Base-by-base conservation (phyloP, 495 filamentous ascomycete species). In the Aspergillus bridgeri region DNA sequence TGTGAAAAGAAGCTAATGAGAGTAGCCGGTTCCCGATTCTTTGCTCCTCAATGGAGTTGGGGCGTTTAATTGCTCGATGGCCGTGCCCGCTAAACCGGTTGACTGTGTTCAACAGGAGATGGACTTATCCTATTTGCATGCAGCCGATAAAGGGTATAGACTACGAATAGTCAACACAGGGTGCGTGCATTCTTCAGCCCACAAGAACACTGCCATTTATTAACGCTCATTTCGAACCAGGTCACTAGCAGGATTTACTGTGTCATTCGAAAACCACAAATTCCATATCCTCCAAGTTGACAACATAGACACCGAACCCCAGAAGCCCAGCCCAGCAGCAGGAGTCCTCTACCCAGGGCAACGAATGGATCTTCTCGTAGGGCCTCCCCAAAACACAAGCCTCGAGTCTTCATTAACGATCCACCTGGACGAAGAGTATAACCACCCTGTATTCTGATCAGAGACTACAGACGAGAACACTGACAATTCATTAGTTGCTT, bases 311-410 rank as follows among this genome's bases (percentile, higher is more conserved):
- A 68, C 78, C 1, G 62, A 64, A 6, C 44, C 53, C 5, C 27
- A 59, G n/a, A 21, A 62, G 42, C 33, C 33, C 2, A 57, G 64
- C 38, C 65, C 66, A 42, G 72, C 74, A 7, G 59, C 69, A 15
- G 79, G 79, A 2, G 68, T 77, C 17, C 63, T 83, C 5, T 75
- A 77, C 53, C 77, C 80, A 3, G 80, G 79, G 17, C 77, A 82
- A 57, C 69, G 80, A 27, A 72, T 83, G 60, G 79, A 82, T 54
- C 49, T 81, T 42, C 29, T 79, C 8, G 51, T 79, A 9, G 65
- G 60, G 20, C 56, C 60, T 24, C 19, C 59, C 33, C 33, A 38
- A 2, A 33, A 48, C 13, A 38, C 38, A 8, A 23, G 56, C 61
- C n/a, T 47, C 19, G 43, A 49, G 27, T 66, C 66, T 8, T 60